Percentiles rank a stretch among this genome's conserved stretches.
phyloP scores from a whole-genome alignment of 306 rosid genomes.

The Casuarina equisetifolia region DNA sequence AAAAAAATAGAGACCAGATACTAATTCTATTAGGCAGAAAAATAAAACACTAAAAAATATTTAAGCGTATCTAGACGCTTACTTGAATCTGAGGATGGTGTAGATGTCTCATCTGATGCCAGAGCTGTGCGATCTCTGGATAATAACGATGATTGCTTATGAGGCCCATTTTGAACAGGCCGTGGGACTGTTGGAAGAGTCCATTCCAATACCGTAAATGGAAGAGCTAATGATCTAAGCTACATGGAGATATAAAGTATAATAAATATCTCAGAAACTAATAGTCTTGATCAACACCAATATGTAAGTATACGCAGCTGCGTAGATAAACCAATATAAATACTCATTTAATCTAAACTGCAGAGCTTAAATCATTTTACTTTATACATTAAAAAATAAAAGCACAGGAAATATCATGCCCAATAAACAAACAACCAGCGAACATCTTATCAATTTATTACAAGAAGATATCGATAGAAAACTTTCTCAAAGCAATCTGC shows the following conservation, averaged over 20 bases:
- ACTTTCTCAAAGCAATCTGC: background rate
- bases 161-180: slow-evolving; percentile 50
- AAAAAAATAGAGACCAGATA: slow-evolving; percentile 28
- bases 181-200: slow-evolving; percentile 92
- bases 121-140: slow-evolving; percentile 47
- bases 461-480: background rate
- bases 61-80: slow-evolving; percentile 37
- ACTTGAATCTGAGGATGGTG: slow-evolving; percentile 68
- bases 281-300: slow-evolving; percentile 15
- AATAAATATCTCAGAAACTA: slow-evolving; percentile 39
- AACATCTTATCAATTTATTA: background rate
- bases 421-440: background rate
- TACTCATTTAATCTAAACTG: slow-evolving; percentile 4
- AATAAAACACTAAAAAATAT: slow-evolving; percentile 15
- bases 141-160: slow-evolving; percentile 33
- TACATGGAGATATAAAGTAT: slow-evolving; percentile 69
- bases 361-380: slow-evolving; percentile 13
- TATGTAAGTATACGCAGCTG: background rate
- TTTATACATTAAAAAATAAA: background rate
- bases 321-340: background rate
- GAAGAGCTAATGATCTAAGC: slow-evolving; percentile 99
- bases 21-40: slow-evolving; percentile 10
- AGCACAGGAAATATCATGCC: background rate
- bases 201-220: slow-evolving; percentile 99
- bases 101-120: slow-evolving; percentile 47